These are phyloP conservation scores for Calocybe gambosa DNA, from an alignment of 1,284 basidiomycete species.

Conservation along the genomic window DNA sequence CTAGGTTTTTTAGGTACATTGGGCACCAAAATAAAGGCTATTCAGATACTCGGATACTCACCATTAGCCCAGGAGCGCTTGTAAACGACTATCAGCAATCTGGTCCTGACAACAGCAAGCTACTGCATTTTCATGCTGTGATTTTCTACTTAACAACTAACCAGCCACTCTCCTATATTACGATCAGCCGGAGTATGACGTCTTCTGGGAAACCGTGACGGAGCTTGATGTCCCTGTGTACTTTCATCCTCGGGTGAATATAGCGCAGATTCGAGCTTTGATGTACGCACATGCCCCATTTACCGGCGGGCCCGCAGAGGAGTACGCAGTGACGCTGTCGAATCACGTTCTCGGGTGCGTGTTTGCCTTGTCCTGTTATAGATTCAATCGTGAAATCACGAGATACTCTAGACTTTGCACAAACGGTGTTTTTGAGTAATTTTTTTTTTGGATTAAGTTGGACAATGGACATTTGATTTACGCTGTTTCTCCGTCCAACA, in stretches of 20 bases:
- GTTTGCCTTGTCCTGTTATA: too few relatives aligned
- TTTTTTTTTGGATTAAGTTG: background rate
- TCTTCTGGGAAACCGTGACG: constrained; percentile 37
- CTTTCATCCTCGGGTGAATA: constrained; percentile 33
- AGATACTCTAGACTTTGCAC: constrained; percentile 24
- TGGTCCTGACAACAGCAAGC: constrained; percentile 24
- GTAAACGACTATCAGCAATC: constrained; percentile 38
- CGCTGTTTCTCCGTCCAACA: constrained; percentile 11
- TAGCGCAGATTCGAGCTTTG: constrained; percentile 22
- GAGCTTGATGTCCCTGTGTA: constrained; percentile 40
- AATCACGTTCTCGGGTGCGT: constrained; percentile 34
- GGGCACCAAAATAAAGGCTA: background rate
- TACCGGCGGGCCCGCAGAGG: constrained; percentile 28
- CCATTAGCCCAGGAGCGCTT: constrained; percentile 22
- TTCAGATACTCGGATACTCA: background rate
- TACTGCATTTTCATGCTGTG: constrained; percentile 5
- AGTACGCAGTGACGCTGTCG: constrained; percentile 34
- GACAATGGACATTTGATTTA: background rate
- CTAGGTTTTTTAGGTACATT: constrained; percentile 32
- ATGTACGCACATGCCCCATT: constrained; percentile 28
- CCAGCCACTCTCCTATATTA: constrained; percentile 35
- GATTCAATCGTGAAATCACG: too few relatives aligned
- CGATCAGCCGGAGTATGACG: constrained; percentile 38
- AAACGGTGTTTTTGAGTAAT: constrained; percentile 35
- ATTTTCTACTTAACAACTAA: background rate